Evolutionary conservation across 2,329 filamentous ascomycete species (phyloP).

Genomic region (Alternaria gansuensis): DNA sequence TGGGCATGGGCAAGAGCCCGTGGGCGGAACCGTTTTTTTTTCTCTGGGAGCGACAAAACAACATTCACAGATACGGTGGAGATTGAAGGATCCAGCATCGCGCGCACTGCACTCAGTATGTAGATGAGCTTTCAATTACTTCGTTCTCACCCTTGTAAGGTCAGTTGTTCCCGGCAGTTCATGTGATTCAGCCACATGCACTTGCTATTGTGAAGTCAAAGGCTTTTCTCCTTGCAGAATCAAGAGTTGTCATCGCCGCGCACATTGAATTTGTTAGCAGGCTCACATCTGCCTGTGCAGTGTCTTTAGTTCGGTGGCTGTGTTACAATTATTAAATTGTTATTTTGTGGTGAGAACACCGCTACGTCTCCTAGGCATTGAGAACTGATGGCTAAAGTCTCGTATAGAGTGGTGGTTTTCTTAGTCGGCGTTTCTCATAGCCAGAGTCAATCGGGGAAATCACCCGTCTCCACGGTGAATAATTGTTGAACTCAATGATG

Average conservation of each 20-base stretch:
- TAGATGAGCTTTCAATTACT: neutral
- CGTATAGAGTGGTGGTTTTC: neutral
- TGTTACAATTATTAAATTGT: neutral
- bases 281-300: too few relatives aligned
- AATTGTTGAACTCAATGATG: neutral
- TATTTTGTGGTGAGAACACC: neutral
- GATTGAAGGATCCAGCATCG: neutral
- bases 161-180: neutral
- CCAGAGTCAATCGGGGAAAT: neutral
- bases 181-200: neutral
- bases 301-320: neutral
- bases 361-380: too few relatives aligned
- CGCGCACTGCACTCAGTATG: neutral
- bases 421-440: neutral
- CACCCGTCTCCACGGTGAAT: neutral
- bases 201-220: neutral
- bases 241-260: neutral
- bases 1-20: neutral
- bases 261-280: neutral
- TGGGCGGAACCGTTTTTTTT: neutral
- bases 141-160: neutral
- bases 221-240: neutral
- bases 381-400: neutral
- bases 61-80: neutral
- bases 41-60: neutral